Evolutionary conservation across 179 eudicot genomes (phyloP).

Genomic region (Amaranthus tricolor): DNA sequence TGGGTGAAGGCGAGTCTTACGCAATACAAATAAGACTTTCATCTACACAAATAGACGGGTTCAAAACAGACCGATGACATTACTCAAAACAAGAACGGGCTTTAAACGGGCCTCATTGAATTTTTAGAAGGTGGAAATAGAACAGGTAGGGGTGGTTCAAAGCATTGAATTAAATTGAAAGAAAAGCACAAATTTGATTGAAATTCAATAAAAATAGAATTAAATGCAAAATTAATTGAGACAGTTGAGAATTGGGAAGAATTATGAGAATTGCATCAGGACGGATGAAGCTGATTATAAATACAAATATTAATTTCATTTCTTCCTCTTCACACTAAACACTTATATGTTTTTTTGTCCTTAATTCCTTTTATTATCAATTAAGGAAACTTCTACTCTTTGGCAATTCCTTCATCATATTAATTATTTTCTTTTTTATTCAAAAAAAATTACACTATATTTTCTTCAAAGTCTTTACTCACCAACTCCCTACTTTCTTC

Average conservation of each 20-base stretch:
- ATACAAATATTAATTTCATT: background rate
- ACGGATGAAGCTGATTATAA: conserved; percentile 6
- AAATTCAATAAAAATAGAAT: conserved; percentile 11
- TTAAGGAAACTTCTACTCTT: too few species aligned
- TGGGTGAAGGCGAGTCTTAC: too few species aligned
- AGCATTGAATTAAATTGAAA: background rate
- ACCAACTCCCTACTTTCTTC: background rate
- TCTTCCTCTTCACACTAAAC: too few species aligned
- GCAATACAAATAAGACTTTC: too few species aligned
- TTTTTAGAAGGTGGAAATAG: background rate
- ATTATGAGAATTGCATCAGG: conserved; percentile 16
- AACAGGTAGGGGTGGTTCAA: conserved; percentile 9
- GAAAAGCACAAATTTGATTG: background rate
- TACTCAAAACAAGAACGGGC: too few species aligned
- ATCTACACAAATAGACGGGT: too few species aligned
- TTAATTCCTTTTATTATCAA: too few species aligned
- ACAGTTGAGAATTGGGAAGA: conserved; percentile 29
- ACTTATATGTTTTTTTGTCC: too few species aligned
- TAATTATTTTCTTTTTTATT: background rate
- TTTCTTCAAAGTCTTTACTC: background rate
- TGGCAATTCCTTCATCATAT: too few species aligned
- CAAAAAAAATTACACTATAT: background rate
- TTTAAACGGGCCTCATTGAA: too few species aligned
- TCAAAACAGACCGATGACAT: too few species aligned
- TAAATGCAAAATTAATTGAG: conserved; percentile 37